Evolutionary conservation across 2,329 filamentous ascomycete genomes (phyloP).

Genomic region (Pseudopyricularia cyperi): DNA sequence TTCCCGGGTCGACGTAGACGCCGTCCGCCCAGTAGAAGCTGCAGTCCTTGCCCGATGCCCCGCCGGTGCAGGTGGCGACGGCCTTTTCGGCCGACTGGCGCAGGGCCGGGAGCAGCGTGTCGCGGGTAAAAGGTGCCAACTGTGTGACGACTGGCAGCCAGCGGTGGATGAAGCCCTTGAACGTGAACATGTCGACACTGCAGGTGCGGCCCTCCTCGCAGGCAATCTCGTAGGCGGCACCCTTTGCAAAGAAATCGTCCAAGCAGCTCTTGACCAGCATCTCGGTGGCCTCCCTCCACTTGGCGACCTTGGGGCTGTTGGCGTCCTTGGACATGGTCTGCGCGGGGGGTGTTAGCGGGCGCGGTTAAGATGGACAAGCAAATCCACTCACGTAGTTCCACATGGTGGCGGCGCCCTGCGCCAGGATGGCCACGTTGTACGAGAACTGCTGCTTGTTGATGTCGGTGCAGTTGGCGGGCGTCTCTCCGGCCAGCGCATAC

Average conservation of each 20-base stretch:
- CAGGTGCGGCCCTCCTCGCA: constrained; percentile 48
- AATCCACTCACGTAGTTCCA: constrained; percentile 18
- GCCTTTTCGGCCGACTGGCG: constrained; percentile 45
- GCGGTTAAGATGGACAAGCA: neutral
- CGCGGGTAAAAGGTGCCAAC: constrained; percentile 43
- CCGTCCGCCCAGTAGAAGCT: constrained; percentile 49
- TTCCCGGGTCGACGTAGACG: constrained; percentile 17
- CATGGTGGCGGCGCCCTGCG: constrained; percentile 11
- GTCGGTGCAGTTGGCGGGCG: constrained; percentile 35
- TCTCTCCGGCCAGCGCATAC: constrained; percentile 9
- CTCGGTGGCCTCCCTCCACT: constrained; percentile 43
- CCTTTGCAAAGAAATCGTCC: constrained; percentile 39
- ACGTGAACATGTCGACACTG: constrained; percentile 58
- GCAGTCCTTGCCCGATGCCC: constrained; percentile 46
- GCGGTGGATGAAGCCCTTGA: constrained; percentile 57
- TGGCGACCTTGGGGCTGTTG: neutral
- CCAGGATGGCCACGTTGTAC: constrained; percentile 9
- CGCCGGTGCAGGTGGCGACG: constrained; percentile 47
- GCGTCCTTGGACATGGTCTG: constrained; percentile 6
- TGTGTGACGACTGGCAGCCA: constrained; percentile 50
- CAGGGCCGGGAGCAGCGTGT: constrained; percentile 44
- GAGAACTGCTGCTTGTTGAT: constrained; percentile 39
- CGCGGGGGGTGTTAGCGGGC: neutral
- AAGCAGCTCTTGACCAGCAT: constrained; percentile 38
- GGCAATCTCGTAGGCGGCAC: constrained; percentile 50